phyloP scores from a whole-genome alignment of 208 protist species.

The Leishmania braziliensis region DNA sequence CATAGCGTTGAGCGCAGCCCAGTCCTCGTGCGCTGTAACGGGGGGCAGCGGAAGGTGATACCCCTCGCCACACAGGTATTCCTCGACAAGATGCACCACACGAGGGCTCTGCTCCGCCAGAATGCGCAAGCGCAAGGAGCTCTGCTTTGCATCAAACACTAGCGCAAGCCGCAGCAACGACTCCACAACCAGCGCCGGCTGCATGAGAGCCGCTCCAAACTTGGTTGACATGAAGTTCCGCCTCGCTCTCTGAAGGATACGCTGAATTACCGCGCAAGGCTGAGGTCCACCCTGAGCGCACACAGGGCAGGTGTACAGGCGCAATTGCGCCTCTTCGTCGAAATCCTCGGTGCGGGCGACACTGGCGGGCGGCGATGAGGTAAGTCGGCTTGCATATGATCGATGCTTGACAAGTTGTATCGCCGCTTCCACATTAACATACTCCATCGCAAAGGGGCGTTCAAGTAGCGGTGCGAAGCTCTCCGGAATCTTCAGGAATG shows the following conservation, averaged over 20 bases:
- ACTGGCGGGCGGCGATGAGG: not conserved
- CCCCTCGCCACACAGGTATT: conserved; percentile 84
- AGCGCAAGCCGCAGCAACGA: conserved; percentile 68
- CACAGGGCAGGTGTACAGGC: conserved; percentile 33
- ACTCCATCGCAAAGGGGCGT: conserved; percentile 51
- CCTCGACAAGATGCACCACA: conserved; percentile 54
- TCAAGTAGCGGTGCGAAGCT: conserved; percentile 40
- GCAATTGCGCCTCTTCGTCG: conserved; percentile 11
- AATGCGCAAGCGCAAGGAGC: conserved; percentile 74
- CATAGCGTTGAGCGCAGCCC: conserved; percentile 59
- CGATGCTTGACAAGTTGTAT: conserved; percentile 37
- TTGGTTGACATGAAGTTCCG: conserved; percentile 41
- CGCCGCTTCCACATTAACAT: conserved; percentile 51
- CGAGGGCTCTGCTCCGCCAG: conserved; percentile 66
- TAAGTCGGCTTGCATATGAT: not conserved
- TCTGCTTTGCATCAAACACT: conserved; percentile 81
- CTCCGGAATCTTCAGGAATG: conserved; percentile 48
- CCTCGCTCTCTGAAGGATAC: conserved; percentile 34
- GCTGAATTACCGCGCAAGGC: conserved; percentile 41
- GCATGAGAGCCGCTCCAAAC: conserved; percentile 57
- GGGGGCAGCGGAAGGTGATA: conserved; percentile 77
- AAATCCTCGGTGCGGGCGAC: not conserved
- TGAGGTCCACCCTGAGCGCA: conserved; percentile 41
- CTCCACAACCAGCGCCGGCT: conserved; percentile 69
- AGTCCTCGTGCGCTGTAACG: conserved; percentile 81